A percentile compares a stretch with the other conserved stretches of the same genome.
These are phyloP conservation scores for Agaricus blazei DNA, from an alignment of 768 basidiomycete species.

Conservation along the genomic window DNA sequence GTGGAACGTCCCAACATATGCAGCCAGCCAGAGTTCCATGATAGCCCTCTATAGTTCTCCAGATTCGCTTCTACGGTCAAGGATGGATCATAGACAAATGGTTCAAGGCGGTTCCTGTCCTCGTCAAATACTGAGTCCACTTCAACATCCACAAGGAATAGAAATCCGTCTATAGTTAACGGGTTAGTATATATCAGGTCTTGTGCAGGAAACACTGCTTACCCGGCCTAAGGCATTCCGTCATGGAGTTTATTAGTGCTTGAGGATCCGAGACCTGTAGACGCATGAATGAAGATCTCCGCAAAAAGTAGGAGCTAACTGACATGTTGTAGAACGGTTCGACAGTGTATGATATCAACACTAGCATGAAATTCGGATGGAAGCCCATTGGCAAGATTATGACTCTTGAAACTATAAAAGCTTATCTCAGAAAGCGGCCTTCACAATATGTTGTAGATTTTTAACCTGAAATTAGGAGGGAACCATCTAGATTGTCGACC, in stretches of 20 bases:
- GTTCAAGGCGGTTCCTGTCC: not conserved
- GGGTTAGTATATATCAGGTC: not conserved
- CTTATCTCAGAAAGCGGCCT: too few species aligned
- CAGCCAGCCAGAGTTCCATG: not conserved
- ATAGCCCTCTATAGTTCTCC: not conserved
- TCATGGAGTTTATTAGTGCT: not conserved
- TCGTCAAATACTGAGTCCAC: not conserved
- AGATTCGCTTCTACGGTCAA: not conserved
- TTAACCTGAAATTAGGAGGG: not conserved
- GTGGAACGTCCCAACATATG: not conserved
- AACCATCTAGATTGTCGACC: not conserved
- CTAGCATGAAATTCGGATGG: not conserved
- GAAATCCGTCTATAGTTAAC: not conserved
- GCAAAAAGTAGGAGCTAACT: not conserved
- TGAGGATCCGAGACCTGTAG: not conserved
- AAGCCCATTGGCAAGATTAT: not conserved
- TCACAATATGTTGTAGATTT: too few species aligned
- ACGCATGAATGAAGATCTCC: not conserved
- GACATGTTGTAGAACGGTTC: not conserved
- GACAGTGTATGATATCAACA: not conserved
- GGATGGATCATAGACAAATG: not conserved
- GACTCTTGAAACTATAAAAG: not conserved
- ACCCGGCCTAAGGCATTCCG: not conserved
- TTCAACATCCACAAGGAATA: not conserved
- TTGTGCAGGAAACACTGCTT: not conserved